These are phyloP conservation scores for Pythium aristosporum DNA, from an alignment of 352 stramenopile species.

Conservation along the genomic window DNA sequence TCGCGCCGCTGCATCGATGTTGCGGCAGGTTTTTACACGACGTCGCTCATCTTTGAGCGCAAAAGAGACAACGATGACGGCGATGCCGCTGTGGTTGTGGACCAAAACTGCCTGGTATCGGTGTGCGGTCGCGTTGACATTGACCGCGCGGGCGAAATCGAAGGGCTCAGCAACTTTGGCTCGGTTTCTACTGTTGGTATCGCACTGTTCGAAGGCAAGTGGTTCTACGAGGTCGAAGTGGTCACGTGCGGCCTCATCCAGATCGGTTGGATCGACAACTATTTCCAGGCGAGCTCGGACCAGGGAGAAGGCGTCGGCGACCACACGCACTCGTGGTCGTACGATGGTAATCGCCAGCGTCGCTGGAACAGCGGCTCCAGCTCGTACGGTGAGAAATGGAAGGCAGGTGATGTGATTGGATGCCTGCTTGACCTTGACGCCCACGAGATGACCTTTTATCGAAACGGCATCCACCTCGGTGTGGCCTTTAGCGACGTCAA, in stretches of 20 bases:
- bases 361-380: constrained; percentile 90
- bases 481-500: constrained; percentile 76
- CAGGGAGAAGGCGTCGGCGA: constrained; percentile 91
- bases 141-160: constrained; percentile 81
- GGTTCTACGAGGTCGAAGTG: constrained; percentile 94
- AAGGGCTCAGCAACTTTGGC: constrained; percentile 88
- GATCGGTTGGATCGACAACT: constrained; percentile 91
- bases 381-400: constrained; percentile 91
- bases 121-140: constrained; percentile 86
- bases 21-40: constrained; percentile 86
- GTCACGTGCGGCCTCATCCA: constrained; percentile 91
- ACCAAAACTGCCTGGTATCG: constrained; percentile 64
- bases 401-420: constrained; percentile 89
- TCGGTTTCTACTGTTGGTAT: constrained; percentile 80
- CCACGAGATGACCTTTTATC: constrained; percentile 85
- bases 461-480: constrained; percentile 85
- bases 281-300: constrained; percentile 90
- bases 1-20: constrained; percentile 75
- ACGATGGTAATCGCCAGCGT: constrained; percentile 90
- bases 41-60: constrained; percentile 80
- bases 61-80: constrained; percentile 83
- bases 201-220: constrained; percentile 80
- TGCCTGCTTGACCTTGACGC: constrained; percentile 84
- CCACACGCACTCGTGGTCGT: constrained; percentile 91
- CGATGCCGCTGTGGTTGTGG: constrained; percentile 42